These are phyloP conservation scores for Tolypocladium amazonense DNA, from an alignment of 2,329 filamentous ascomycete genomes.

Conservation along the genomic window DNA sequence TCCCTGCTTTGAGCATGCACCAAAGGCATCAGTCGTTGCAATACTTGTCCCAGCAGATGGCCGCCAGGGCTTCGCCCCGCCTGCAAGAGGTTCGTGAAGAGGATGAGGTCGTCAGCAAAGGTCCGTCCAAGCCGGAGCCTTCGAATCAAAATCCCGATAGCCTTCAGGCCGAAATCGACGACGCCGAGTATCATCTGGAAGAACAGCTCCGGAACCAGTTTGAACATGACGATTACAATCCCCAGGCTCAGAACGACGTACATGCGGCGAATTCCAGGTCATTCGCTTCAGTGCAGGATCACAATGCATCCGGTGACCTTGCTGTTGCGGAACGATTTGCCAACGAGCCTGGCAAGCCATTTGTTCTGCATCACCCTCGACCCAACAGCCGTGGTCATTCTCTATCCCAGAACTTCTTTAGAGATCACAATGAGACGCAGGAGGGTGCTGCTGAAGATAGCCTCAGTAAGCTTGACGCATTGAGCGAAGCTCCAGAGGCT, in stretches of 20 bases:
- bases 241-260: conserved; percentile 35
- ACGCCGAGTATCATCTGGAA: conserved; percentile 76
- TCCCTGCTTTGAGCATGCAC: conserved; percentile 33
- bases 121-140: conserved; percentile 42
- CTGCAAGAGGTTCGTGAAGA: conserved; percentile 66
- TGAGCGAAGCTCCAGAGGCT: conserved; percentile 29
- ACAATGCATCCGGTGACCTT: conserved; percentile 37
- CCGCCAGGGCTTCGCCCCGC: conserved; percentile 45
- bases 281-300: conserved; percentile 22
- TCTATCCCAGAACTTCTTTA: conserved; percentile 55
- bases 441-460: conserved; percentile 26
- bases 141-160: conserved; percentile 48
- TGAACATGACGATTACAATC: conserved; percentile 68
- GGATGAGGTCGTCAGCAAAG: conserved; percentile 45
- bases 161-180: conserved; percentile 75
- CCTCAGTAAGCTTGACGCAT: conserved; percentile 26
- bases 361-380: conserved; percentile 58
- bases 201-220: conserved; percentile 69
- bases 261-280: conserved; percentile 12
- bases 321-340: conserved; percentile 40
- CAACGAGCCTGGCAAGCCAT: conserved; percentile 40
- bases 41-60: conserved; percentile 44
- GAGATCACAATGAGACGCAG: conserved; percentile 39
- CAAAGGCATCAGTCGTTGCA: conserved; percentile 50
- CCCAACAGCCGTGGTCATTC: conserved; percentile 67